Conservation (phyloP, 306 rosid genomes). For the Gastrolobium villosum region DNA sequence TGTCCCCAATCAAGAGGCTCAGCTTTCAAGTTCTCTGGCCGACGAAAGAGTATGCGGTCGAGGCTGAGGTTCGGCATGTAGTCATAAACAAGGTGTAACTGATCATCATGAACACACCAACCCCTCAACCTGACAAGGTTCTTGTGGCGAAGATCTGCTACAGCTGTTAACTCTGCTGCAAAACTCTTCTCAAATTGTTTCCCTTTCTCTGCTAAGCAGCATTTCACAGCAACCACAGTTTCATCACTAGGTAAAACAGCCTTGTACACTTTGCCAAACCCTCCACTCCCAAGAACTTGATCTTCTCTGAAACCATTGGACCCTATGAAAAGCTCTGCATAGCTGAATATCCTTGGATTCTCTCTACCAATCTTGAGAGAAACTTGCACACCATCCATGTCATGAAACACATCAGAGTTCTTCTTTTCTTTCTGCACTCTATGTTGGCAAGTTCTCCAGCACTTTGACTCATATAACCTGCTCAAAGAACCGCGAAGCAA, state of each 20-base stretch:
- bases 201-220: constrained; percentile 85
- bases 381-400: constrained; percentile 84
- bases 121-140: constrained; percentile 93
- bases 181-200: constrained; percentile 88
- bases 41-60: constrained; percentile 74
- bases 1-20: constrained; percentile 67
- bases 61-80: constrained; percentile 96
- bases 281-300: constrained; percentile 88
- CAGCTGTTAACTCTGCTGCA: constrained; percentile 83
- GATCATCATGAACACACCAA: constrained; percentile 92
- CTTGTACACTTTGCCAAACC: constrained; percentile 85
- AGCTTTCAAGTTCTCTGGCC: constrained; percentile 53
- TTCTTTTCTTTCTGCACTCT: constrained; percentile 32
- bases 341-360: constrained; percentile 90
- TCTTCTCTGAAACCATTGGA: constrained; percentile 83
- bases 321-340: constrained; percentile 87
- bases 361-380: constrained; percentile 72
- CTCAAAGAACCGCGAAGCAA: constrained; percentile 57
- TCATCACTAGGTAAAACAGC: constrained; percentile 93
- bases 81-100: constrained; percentile 79
- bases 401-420: constrained; percentile 61
- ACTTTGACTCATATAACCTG: constrained; percentile 51
- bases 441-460: constrained; percentile 30
- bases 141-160: constrained; percentile 93
- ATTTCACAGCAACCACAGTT: constrained; percentile 91